Percentiles rank a stretch among this genome's conserved stretches.
Evolutionary conservation across 2,329 filamentous ascomycete genomes (phyloP).

Genomic region (Bipolaris victoriae): DNA sequence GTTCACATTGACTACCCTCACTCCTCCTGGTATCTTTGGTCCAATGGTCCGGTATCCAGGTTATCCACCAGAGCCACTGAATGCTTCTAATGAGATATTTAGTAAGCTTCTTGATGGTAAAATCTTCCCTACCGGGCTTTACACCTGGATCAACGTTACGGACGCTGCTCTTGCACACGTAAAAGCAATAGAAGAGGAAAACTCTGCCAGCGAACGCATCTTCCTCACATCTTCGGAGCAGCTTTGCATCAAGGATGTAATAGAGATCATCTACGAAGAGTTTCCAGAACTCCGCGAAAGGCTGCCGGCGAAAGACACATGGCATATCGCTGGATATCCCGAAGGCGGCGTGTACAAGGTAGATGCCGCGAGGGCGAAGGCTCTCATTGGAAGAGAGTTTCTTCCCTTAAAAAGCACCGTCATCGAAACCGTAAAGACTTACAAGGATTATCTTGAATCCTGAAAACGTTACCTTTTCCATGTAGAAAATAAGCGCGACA

Average conservation of each 20-base stretch:
- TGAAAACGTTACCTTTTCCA: not conserved
- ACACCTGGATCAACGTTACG: constrained; percentile 46
- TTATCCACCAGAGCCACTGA: constrained; percentile 63
- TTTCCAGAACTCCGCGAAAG: constrained; percentile 56
- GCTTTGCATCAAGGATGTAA: constrained; percentile 64
- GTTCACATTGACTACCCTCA: constrained; percentile 53
- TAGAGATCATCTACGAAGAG: constrained; percentile 59
- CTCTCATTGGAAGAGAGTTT: not conserved
- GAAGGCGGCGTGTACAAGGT: not conserved
- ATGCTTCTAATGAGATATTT: constrained; percentile 64
- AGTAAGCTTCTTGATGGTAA: constrained; percentile 48
- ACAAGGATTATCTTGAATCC: not conserved
- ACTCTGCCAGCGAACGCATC: constrained; percentile 60
- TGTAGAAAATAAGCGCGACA: not conserved
- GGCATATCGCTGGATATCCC: not conserved
- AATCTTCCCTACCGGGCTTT: constrained; percentile 42
- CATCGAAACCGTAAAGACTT: not conserved
- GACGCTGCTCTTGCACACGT: constrained; percentile 67
- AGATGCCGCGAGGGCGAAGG: not conserved
- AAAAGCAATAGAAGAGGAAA: constrained; percentile 57
- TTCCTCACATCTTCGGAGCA: constrained; percentile 61
- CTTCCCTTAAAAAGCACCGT: not conserved
- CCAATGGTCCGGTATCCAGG: constrained; percentile 57
- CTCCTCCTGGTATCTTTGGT: constrained; percentile 54
- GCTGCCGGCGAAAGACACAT: constrained; percentile 45